phyloP scores from a whole-genome alignment of 176 grass and related monocot species.

The Eleusine coracana region DNA sequence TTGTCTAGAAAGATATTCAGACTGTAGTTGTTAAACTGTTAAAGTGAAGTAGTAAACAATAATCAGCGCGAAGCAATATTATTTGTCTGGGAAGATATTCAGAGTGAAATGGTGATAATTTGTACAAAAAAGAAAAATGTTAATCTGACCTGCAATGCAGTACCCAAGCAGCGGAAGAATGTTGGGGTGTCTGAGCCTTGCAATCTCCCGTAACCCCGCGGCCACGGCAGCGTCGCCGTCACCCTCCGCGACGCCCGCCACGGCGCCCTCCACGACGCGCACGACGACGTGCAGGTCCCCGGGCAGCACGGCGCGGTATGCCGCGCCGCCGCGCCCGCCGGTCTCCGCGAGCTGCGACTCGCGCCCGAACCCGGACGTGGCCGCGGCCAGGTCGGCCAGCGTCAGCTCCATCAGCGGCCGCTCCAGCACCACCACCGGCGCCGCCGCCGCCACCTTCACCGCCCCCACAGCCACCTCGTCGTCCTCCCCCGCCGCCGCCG shows the following conservation, averaged over 20 bases:
- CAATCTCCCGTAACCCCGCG: constrained; percentile 54
- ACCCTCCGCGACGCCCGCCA: constrained; percentile 3
- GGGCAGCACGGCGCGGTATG: constrained; percentile 71
- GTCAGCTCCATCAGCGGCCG: constrained; percentile 77
- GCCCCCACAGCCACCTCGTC: constrained; percentile 59
- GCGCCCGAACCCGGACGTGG: constrained; percentile 79
- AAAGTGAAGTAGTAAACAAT: too few relatives aligned
- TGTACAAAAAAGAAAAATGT: neutral
- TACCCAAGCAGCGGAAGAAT: constrained; percentile 87
- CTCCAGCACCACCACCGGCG: constrained; percentile 79
- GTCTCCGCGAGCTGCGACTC: constrained; percentile 80
- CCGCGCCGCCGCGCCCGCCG: constrained; percentile 60
- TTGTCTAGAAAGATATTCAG: too few relatives aligned
- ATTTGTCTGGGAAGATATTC: too few relatives aligned
- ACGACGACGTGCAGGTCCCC: constrained; percentile 78
- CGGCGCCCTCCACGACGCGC: constrained; percentile 56
- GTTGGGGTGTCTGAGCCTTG: constrained; percentile 69
- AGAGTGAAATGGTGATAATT: neutral
- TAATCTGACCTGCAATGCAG: constrained; percentile 73
- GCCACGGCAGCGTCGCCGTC: constrained; percentile 10
- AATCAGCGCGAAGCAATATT: too few relatives aligned
- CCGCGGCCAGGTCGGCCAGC: constrained; percentile 72
- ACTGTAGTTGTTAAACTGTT: too few relatives aligned
- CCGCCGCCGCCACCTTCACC: constrained; percentile 43
- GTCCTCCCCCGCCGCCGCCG: constrained; percentile 33